phyloP scores from a whole-genome alignment of 1,284 basidiomycete genomes.

The Ustilago tritici region DNA sequence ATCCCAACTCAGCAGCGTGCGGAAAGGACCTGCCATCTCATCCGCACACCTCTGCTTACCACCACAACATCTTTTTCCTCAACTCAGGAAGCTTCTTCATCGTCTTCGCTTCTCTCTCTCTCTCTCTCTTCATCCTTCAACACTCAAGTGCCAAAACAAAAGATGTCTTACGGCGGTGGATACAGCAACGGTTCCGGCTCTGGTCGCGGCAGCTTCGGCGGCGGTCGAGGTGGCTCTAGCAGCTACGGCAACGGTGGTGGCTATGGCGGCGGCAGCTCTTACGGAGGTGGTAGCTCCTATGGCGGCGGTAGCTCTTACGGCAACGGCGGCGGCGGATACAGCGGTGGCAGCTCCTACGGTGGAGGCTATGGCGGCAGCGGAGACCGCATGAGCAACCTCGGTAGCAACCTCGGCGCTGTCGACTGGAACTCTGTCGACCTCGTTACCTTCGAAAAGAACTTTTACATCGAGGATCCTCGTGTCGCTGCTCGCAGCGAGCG shows the following conservation, averaged over 20 bases:
- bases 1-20: not conserved
- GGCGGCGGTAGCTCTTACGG: constrained; percentile 69
- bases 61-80: constrained; percentile 20
- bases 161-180: constrained; percentile 61
- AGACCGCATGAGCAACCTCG: constrained; percentile 86
- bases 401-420: constrained; percentile 83
- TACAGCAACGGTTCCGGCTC: constrained; percentile 51
- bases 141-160: constrained; percentile 1
- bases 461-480: constrained; percentile 92
- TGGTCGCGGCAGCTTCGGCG: constrained; percentile 44
- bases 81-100: constrained; percentile 18
- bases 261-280: constrained; percentile 37
- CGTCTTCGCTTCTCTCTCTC: not conserved
- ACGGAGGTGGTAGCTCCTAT: constrained; percentile 61
- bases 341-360: constrained; percentile 38
- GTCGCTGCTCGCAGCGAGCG: constrained; percentile 83
- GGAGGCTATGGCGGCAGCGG: constrained; percentile 67
- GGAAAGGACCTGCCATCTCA: not conserved
- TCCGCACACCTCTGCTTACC: not conserved
- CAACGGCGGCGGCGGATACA: constrained; percentile 67
- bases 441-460: constrained; percentile 84
- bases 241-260: constrained; percentile 46
- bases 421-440: constrained; percentile 84
- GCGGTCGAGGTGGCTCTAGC: constrained; percentile 47
- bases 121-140: not conserved